Evolutionary conservation across 306 rosid species (phyloP), one percentile per base, ranked within the genome.

Genomic region (Myrica gale): DNA sequence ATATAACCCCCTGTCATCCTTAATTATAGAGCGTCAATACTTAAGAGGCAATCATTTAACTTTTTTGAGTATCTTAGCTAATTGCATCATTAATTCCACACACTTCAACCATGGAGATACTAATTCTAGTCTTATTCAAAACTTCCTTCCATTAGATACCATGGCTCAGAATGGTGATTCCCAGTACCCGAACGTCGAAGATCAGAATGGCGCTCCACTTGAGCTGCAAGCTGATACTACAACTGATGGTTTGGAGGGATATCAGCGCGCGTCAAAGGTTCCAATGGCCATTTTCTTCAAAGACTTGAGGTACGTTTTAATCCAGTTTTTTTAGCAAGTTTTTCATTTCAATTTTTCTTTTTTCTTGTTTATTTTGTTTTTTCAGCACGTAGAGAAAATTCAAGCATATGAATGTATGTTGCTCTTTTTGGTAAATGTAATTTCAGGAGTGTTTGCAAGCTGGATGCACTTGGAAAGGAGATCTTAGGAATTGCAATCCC

Each of bases 401-500:
- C 26, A 23, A 19, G 11, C 9, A 39, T 44, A 12, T 47, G 74
- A 21, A 57, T 26, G 13, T 7, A 21, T 48, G 7, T 0, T 16
- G 19, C 13, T 53, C 53, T 32, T 10, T 47, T 70, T 1, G 53
- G 12, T 60, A 6, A 56, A 78, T 88, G 74, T 76, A 68, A 60
- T 21, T 78, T 82, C 80, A 94, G 98, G 37, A 81, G 58, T 74
- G 88, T 95, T 68, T 92, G 90, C 85, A 90, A 89, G 89, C 74
- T 87, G 85, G 99, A 95, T 41, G 60, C 86, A 5, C 79, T 95
- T 68, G 91, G 91, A 16, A 77, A 82, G 62, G 99, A 95, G 86
- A 85, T 95, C 5, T 86, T 95, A 13, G 88, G 88, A 71, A 92
- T 95, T 71, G 99, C 97, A 58, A 45, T 95, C 39, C 99, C 99